phyloP scores from a whole-genome alignment of 192 early-diverging fungal genomes.

The Gaertneriomyces sp. region DNA sequence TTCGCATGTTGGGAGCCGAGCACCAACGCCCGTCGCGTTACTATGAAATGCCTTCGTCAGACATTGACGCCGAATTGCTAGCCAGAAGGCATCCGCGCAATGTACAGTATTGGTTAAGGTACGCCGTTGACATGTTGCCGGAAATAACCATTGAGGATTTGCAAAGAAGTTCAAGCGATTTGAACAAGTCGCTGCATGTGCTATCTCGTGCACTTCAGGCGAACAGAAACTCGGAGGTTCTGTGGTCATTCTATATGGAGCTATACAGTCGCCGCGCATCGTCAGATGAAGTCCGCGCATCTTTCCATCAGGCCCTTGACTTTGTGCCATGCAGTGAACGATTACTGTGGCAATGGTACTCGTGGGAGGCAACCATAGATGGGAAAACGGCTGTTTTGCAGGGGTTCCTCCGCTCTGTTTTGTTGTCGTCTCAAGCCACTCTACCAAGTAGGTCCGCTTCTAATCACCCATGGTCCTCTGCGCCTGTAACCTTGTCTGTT shows the following conservation, averaged over 20 bases:
- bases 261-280: conserved; percentile 13
- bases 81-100: conserved; percentile 10
- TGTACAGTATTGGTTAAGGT: conserved; percentile 26
- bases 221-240: conserved; percentile 19
- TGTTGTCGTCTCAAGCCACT: background rate
- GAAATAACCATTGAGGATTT: conserved; percentile 19
- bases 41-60: conserved; percentile 7
- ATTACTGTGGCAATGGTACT: conserved; percentile 31
- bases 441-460: conserved; percentile 2
- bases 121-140: conserved; percentile 20
- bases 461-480: background rate
- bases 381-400: conserved; percentile 16
- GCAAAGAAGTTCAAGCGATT: background rate
- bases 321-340: conserved; percentile 7
- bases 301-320: conserved; percentile 24
- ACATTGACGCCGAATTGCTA: conserved; percentile 17
- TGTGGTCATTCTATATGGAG: conserved; percentile 35
- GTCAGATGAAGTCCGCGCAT: conserved; percentile 14
- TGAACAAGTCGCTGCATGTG: conserved; percentile 17
- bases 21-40: conserved; percentile 1
- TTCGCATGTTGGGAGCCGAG: too few species aligned
- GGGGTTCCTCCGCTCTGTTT: conserved; percentile 6
- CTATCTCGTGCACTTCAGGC: conserved; percentile 24
- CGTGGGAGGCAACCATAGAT: conserved; percentile 19
- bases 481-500: background rate